phyloP scores from a whole-genome alignment of 495 filamentous ascomycete species.

The Penicillium odoratum region DNA sequence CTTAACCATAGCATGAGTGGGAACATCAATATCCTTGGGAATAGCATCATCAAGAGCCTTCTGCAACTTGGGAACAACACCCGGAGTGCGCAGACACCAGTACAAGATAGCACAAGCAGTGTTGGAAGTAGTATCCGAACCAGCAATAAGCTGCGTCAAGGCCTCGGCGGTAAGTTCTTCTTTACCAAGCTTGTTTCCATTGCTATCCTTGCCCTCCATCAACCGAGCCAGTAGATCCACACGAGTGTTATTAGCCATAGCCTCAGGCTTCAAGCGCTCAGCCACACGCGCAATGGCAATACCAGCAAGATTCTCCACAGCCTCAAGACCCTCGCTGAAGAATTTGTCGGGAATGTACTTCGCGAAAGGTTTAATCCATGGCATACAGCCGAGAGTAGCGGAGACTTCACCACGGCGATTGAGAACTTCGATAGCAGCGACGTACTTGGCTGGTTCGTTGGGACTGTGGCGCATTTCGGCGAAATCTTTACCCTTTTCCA shows the following conservation, averaged over 20 bases:
- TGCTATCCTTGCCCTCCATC: slow-evolving; percentile 84
- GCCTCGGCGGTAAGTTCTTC: slow-evolving; percentile 87
- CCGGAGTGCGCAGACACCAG: slow-evolving; percentile 68
- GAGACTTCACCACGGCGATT: slow-evolving; percentile 58
- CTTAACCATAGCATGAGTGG: slow-evolving; percentile 68
- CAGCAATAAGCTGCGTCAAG: slow-evolving; percentile 86
- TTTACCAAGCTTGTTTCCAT: slow-evolving; percentile 68
- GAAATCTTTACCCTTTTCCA: slow-evolving; percentile 54
- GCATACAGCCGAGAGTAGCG: slow-evolving; percentile 49
- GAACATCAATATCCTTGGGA: slow-evolving; percentile 59
- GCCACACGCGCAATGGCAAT: slow-evolving; percentile 81
- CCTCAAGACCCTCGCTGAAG: slow-evolving; percentile 50
- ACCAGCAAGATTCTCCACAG: slow-evolving; percentile 52
- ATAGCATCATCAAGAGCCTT: slow-evolving; percentile 70
- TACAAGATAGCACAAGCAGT: slow-evolving; percentile 84
- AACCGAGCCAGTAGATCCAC: slow-evolving; percentile 80
- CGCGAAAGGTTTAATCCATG: slow-evolving; percentile 49
- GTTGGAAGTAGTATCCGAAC: slow-evolving; percentile 88
- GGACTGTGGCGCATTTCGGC: slow-evolving; percentile 58
- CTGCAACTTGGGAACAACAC: slow-evolving; percentile 70
- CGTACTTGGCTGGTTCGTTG: slow-evolving; percentile 44
- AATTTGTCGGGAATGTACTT: slow-evolving; percentile 54
- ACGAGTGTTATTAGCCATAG: slow-evolving; percentile 55
- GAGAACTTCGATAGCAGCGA: slow-evolving; percentile 53
- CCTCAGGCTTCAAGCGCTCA: slow-evolving; percentile 66